phyloP scores from a whole-genome alignment of 768 basidiomycete species.

The Rhizopogon salebrosus region DNA sequence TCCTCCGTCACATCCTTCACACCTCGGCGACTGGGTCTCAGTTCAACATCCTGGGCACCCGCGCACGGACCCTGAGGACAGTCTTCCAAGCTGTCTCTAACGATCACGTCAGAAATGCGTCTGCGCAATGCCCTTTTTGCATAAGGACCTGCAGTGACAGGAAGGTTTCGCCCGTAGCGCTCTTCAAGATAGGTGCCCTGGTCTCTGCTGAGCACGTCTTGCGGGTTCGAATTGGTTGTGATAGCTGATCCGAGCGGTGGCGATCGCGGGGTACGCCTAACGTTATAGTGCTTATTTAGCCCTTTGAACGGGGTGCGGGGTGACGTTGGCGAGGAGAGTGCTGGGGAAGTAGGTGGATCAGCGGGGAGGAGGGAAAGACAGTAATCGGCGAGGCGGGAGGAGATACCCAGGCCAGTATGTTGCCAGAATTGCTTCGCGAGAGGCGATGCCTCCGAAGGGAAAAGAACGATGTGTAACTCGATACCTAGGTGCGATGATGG shows the following conservation, averaged over 20 bases:
- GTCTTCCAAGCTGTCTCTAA: slow-evolving; percentile 46
- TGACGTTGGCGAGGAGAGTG: slow-evolving; percentile 9
- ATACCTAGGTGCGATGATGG: slow-evolving; percentile 15
- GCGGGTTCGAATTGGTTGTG: slow-evolving; percentile 1
- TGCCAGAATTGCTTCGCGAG: slow-evolving; percentile 95
- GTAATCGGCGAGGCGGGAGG: slow-evolving; percentile 79
- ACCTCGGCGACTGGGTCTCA: slow-evolving; percentile 65
- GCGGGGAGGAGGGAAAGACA: slow-evolving; percentile 66
- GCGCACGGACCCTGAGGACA: slow-evolving; percentile 33
- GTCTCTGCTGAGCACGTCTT: slow-evolving; percentile 55
- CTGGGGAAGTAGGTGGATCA: slow-evolving; percentile 24
- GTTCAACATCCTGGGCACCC: slow-evolving; percentile 38
- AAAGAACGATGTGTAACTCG: slow-evolving; percentile 80
- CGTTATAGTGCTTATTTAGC: slow-evolving; percentile 56
- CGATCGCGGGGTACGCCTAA: slow-evolving; percentile 12
- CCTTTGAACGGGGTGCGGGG: slow-evolving; percentile 36
- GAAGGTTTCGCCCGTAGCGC: slow-evolving; percentile 89
- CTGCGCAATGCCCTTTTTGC: slow-evolving; percentile 87
- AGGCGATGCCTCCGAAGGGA: slow-evolving; percentile 52
- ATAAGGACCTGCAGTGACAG: slow-evolving; percentile 60
- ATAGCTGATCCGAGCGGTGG: slow-evolving; percentile 9
- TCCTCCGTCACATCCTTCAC: slow-evolving; percentile 68
- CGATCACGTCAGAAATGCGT: slow-evolving; percentile 81
- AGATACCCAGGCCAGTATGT: slow-evolving; percentile 87
- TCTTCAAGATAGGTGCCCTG: slow-evolving; percentile 83